Evolutionary conservation across 352 stramenopile genomes (phyloP), one percentile per base, ranked within the genome.

Genomic region (Pythium guiyangense): DNA sequence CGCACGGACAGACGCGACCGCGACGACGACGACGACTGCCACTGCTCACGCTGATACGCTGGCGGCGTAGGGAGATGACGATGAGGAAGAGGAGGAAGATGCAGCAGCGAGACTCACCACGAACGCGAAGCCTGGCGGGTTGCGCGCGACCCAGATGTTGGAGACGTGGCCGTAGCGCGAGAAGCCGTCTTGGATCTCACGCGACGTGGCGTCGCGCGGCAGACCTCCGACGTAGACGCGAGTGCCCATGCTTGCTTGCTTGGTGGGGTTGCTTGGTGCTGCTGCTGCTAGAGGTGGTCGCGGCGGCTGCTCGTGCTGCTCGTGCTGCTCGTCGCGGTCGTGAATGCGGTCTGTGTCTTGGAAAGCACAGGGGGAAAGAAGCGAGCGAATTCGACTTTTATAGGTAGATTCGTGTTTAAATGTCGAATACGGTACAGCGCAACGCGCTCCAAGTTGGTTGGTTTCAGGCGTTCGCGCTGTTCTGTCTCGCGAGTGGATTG

Each of bases 81-180:
- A 60, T 43, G 60, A 47, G 35, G 61, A 45, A 39, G 46, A 62
- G 44, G 52, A 70, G 29, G 47, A 52, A 47, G 40, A 45, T 20
- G 40, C 10, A 45, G 50, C 69, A 37, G 31, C 31, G 31, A 37
- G 31, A 92, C 84, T 90, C 80, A 94, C 84, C 80, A 94, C 79
- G 71, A 94, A 94, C 75, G 84, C 84, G 67, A 94, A 94, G 66
- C 84, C 84, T 17, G 84, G 84, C 53, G 84, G 84, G 71, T 94
- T 94, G 54, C 84, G 82, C 52, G 84, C 84, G 58, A 94, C 83
- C 84, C 84, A 94, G 57, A 94, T 87, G 71, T 92, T 94, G 64
- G 75, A 74, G 56, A 94, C 77, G 71, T 92, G 78, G 49, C 84
- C 84, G 64, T 91, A 94, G 69, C 82, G 84, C 61, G 57, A 79